phyloP scores from a whole-genome alignment of 164 flowering plant species.

The Macadamia integrifolia region DNA sequence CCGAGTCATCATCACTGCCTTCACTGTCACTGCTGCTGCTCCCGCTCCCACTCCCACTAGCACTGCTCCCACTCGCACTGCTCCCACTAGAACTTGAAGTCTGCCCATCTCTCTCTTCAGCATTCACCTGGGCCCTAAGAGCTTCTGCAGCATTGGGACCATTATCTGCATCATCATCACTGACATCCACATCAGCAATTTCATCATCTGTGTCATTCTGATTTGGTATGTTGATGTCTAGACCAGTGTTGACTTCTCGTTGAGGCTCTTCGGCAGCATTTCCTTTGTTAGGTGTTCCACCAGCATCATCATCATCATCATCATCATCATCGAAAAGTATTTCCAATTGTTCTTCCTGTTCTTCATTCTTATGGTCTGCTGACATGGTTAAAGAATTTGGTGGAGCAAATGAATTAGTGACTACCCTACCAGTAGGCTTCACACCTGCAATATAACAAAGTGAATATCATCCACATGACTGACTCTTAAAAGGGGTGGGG shows the following conservation, averaged over 20 bases:
- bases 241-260: constrained; percentile 20
- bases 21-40: constrained; percentile 56
- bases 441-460: constrained; percentile 31
- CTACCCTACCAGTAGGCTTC: constrained; percentile 27
- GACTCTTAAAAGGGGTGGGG: neutral
- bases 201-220: constrained; percentile 68
- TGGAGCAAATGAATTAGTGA: constrained; percentile 21
- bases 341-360: constrained; percentile 50
- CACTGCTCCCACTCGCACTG: constrained; percentile 62
- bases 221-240: constrained; percentile 43
- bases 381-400: constrained; percentile 26
- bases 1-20: constrained; percentile 61
- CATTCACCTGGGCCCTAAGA: constrained; percentile 73
- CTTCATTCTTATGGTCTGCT: constrained; percentile 32
- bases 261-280: constrained; percentile 9
- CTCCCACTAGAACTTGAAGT: constrained; percentile 56
- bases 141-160: constrained; percentile 83
- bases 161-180: constrained; percentile 58
- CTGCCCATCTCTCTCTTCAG: constrained; percentile 37
- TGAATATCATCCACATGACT: neutral
- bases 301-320: constrained; percentile 29
- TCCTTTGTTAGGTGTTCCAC: constrained; percentile 22
- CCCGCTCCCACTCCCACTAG: constrained; percentile 47
- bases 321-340: constrained; percentile 46
- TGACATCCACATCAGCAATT: constrained; percentile 82